Evolutionary conservation across 495 filamentous ascomycete genomes (phyloP), one percentile per base, ranked within the genome.

Genomic region (Annulohypoxylon maeteangense): DNA sequence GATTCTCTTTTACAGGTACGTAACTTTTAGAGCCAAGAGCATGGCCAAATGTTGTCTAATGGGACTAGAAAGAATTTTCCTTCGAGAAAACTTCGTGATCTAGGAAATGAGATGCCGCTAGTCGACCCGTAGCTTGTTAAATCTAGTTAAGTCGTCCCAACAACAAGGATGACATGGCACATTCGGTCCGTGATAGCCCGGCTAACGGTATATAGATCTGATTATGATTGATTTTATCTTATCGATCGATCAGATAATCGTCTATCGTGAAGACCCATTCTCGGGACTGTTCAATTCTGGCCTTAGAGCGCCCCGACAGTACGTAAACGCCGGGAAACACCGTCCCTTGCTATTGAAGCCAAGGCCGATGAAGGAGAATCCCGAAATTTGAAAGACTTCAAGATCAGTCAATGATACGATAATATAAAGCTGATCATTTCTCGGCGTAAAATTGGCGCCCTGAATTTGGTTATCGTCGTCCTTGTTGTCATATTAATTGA

Each of bases 301-400:
- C 1, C 16, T 20, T 23, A 23, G 20, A 47, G 44, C 20, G 44
- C 44, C 44, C 44, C 44, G 22, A 4, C 20, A 47, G 18, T 47
- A 47, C 44, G 44, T 47, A 18, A 47, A 47, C 16, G 22, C 22
- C 44, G 44, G 44, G 22, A 18, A 47, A 47, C 16, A 47, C 22
- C 44, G 44, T 47, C 44, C 44, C 44, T 47, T 22, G 20, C 6
- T 11, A 16, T 47, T 4, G 16, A 8, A 5, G 44, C 44, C 44
- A 47, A 47, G 44, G 44, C 44, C 44, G 44, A 47, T 47, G 44
- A 47, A 47, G 44, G 44, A 47, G 44, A 47, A 20, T 10, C 16
- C 44, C 16, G 20, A 20, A 2, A 47, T 20, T 47, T 47, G 36
- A n/a, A 20, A 47, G 6, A 47, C 3, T 10, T 23, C 22, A 4